Evolutionary conservation across 352 stramenopile genomes (phyloP), one percentile per base, ranked within the genome.

Genomic region (Halophytophthora batemanensis): DNA sequence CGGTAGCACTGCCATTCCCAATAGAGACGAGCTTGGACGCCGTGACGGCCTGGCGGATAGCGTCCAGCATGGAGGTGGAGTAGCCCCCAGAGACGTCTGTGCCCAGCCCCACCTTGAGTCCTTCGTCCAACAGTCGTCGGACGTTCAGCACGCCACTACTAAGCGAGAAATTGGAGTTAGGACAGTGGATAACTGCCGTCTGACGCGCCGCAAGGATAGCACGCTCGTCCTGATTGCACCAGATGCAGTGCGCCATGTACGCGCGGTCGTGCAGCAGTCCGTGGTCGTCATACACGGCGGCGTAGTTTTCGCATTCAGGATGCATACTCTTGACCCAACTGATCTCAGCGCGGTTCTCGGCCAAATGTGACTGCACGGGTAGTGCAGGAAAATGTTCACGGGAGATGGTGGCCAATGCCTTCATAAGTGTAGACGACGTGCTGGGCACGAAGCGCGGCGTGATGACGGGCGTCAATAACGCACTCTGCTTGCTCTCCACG

Each of bases 161-260:
- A 47, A 98, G 84, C 35, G 87, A 97, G 46, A 98, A 97, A 61
- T 98, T 98, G 18, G 86, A 97, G 43, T 96, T 95, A 17, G 95
- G 89, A 61, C 95, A 98, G 62, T 98, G 91, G 15, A 97, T 96
- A n/a, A 98, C 85, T 1, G 72, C 87, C 14, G 82, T 78, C 38
- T 85, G 58, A 14, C 62, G 76, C 13, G 69, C 55, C 29, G 50
- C 61, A 25, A 98, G 60, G 4, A 97, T 45, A 4, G 72, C 64
- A 6, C 83, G 71, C 64, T 98, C 93, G 21, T 64, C 53, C 15
- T 68, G 59, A 15, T 58, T 78, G 51, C 90, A 95, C 71, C 90
- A 95, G 44, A 98, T 81, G 64, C 90, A 97, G 65, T 98, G 95
- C n/a, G 93, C 94, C 87, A 98, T 96, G 60, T 97, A 96, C 19